phyloP scores from a whole-genome alignment of 805 yeast species.

The Debaryomyces prosopidis region DNA sequence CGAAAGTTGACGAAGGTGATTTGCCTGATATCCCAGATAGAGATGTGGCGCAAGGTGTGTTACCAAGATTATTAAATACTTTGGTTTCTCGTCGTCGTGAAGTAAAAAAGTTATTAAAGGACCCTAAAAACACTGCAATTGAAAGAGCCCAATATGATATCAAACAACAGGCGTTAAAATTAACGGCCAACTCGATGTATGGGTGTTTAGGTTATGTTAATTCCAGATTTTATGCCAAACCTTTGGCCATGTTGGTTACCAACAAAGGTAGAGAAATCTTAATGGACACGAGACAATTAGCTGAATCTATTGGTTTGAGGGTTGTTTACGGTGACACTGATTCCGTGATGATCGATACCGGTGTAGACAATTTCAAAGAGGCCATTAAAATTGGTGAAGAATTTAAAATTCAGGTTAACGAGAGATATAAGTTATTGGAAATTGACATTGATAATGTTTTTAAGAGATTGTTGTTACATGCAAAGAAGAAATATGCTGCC shows the following conservation, averaged over 20 bases:
- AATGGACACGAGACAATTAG: slow-evolving; percentile 88
- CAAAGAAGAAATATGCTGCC: slow-evolving; percentile 98
- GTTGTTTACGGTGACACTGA: slow-evolving; percentile 99
- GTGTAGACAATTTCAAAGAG: slow-evolving; percentile 63
- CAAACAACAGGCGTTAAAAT: slow-evolving; percentile 91
- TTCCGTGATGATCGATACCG: slow-evolving; percentile 97
- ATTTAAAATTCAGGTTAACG: slow-evolving; percentile 84
- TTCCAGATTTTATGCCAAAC: slow-evolving; percentile 93
- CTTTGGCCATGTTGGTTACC: slow-evolving; percentile 93
- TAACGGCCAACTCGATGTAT: slow-evolving; percentile 99
- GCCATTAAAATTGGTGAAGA: slow-evolving; percentile 82
- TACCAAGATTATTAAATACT: slow-evolving; percentile 80
- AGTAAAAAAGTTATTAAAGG: slow-evolving; percentile 82
- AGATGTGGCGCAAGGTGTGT: slow-evolving; percentile 68
- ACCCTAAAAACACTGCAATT: slow-evolving; percentile 59
- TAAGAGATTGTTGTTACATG: slow-evolving; percentile 77
- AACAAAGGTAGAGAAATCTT: slow-evolving; percentile 94
- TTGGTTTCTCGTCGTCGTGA: slow-evolving; percentile 90
- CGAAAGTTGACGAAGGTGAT: slow-evolving; percentile 53
- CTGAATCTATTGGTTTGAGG: slow-evolving; percentile 77
- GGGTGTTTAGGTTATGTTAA: slow-evolving; percentile 94
- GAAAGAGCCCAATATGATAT: slow-evolving; percentile 88
- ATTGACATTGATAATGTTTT: slow-evolving; percentile 95
- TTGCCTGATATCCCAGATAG: slow-evolving; percentile 69
- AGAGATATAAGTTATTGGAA: slow-evolving; percentile 81